Evolutionary conservation across 352 stramenopile genomes (phyloP), one percentile per base, ranked within the genome.

Genomic region (Hyaloperonospora brassicae): DNA sequence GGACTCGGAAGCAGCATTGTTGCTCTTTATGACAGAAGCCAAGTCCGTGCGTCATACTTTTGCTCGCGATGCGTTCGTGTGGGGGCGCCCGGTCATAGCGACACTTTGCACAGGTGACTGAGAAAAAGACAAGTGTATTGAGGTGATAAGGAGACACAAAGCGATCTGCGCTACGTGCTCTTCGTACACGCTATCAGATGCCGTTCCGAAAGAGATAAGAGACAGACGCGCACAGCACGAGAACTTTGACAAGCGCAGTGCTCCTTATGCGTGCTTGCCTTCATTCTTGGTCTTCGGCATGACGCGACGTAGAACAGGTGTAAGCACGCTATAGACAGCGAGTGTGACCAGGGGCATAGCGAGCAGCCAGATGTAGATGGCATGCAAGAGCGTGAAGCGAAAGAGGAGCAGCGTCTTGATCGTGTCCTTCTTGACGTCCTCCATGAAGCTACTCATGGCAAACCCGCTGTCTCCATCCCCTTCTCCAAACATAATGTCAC

Each of bases 351-450:
- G 59, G 2, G 76, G 76, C 44, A 86, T 64, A 38, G 77, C 71
- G 21, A 72, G 72, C 50, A 87, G 58, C 82, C 82, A 92, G 70
- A 86, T 73, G 67, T 87, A 89, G 49, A 89, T 87, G 31, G 79
- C 81, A 59, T 86, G 59, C 55, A 92, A 60, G 17, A 92, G 68
- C 27, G 77, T 87, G 63, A 88, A 92, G 62, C 77, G 81, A 63
- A 89, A 92, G 30, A 74, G 62, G 52, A 86, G 62, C 47, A 92
- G 65, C 50, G 81, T 89, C 54, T 75, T 80, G 46, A 92, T 56
- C 35, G 78, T 75, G 59, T 92, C 81, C 27, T 70, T 72, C 59
- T 89, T 82, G 23, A 92, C 54, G 47, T 83, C 77, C 70, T 77
- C 66, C 55, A 82, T 84, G 57, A 92, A 87, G 17, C 62, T 68